Evolutionary conservation across 345 rosid species (phyloP).

Genomic region (Populus deltoides): DNA sequence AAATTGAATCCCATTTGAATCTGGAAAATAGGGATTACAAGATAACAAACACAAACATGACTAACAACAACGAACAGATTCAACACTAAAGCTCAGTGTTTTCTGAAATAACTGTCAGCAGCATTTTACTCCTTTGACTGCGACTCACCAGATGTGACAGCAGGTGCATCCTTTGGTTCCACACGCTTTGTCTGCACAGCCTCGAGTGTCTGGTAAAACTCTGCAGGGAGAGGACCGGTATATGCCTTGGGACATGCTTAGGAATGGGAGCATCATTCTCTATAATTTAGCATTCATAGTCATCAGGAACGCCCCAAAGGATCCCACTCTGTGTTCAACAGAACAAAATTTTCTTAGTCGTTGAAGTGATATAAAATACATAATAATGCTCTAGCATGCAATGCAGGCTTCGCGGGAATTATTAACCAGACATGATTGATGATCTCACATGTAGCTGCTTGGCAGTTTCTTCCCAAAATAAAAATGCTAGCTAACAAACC

Average conservation of each 20-base stretch:
- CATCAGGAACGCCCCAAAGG: slow-evolving; percentile 99
- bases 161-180: slow-evolving; percentile 38
- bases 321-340: slow-evolving; percentile 72
- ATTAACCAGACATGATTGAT: not conserved
- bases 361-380: too few species aligned
- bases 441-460: not conserved
- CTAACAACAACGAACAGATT: slow-evolving; percentile 15
- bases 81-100: slow-evolving; percentile 16
- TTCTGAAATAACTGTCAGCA: slow-evolving; percentile 1
- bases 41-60: slow-evolving; percentile 19
- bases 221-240: slow-evolving; percentile 95
- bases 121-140: slow-evolving; percentile 43
- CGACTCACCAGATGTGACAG: slow-evolving; percentile 47
- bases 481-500: not conserved
- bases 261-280: slow-evolving; percentile 91
- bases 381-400: not conserved
- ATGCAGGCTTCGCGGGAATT: not conserved
- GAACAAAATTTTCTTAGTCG: not conserved
- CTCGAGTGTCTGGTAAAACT: slow-evolving; percentile 77
- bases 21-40: slow-evolving; percentile 36
- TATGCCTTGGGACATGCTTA: slow-evolving; percentile 87
- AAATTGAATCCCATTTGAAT: slow-evolving; percentile 27
- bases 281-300: slow-evolving; percentile 82
- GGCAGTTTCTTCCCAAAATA: not conserved
- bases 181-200: slow-evolving; percentile 33